A percentile compares a stretch with the other conserved stretches of the same genome.
Conservation (phyloP, 768 basidiomycete species). For the Lentinula detonsa region DNA sequence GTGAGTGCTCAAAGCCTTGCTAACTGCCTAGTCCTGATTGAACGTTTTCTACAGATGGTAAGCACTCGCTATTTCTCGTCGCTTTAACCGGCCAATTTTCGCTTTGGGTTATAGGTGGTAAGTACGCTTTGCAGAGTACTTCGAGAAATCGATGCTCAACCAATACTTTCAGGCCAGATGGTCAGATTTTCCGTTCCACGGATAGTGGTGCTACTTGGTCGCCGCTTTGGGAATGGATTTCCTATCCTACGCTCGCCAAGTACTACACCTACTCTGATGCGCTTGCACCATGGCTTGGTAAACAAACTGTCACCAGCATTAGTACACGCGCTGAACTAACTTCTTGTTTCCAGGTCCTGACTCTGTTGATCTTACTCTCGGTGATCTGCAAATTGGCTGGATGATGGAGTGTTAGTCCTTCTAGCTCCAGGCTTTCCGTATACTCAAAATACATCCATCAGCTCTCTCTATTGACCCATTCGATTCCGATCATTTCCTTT, state of each 20-base stretch:
- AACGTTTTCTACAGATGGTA: background rate
- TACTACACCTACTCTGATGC: constrained; percentile 46
- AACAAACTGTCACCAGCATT: background rate
- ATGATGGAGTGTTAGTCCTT: constrained; percentile 55
- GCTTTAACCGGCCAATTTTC: background rate
- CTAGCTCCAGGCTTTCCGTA: background rate
- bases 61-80: background rate
- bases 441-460: constrained; percentile 11
- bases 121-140: background rate
- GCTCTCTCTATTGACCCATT: constrained; percentile 58
- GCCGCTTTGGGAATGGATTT: constrained; percentile 44
- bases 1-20: constrained; percentile 10
- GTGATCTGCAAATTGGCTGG: constrained; percentile 55
- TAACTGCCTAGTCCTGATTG: too few relatives aligned
- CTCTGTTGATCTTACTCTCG: constrained; percentile 35
- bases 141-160: background rate
- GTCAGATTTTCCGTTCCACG: constrained; percentile 57
- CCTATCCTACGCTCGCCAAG: background rate
- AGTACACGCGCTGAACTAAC: background rate
- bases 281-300: constrained; percentile 55
- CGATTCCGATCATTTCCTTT: constrained; percentile 56
- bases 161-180: constrained; percentile 39
- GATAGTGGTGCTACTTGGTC: constrained; percentile 57
- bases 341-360: constrained; percentile 19
- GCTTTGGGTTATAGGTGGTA: background rate